Percentiles rank a stretch among this genome's conserved stretches.
Conservation (phyloP, 1,139 yeast genomes). For the Candida glucosophila region DNA sequence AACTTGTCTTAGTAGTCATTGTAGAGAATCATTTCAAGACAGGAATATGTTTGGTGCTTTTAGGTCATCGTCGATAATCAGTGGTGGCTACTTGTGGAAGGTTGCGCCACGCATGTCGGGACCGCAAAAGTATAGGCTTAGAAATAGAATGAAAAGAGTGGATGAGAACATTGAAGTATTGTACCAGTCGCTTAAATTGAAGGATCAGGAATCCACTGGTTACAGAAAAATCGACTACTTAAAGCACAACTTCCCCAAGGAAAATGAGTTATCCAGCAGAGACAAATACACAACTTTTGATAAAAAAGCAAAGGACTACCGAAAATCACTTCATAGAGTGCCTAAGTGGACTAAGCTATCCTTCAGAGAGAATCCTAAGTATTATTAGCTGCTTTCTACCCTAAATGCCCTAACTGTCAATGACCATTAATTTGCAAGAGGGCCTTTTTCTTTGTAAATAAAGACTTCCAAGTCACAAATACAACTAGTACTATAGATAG, state of each 20-base stretch:
- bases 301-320: constrained; percentile 64
- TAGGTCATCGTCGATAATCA: constrained; percentile 48
- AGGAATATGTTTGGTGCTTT: constrained; percentile 72
- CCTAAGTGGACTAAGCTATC: constrained; percentile 89
- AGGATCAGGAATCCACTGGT: constrained; percentile 34
- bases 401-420: no score
- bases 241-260: constrained; percentile 61
- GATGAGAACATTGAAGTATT: constrained; percentile 72
- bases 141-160: constrained; percentile 72
- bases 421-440: no score
- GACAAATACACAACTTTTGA: constrained; percentile 88
- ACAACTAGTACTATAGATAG: no score
- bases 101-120: constrained; percentile 62
- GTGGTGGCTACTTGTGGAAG: constrained; percentile 86
- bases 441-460: no score
- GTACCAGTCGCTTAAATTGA: constrained; percentile 45
- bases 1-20: no score
- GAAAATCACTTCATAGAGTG: constrained; percentile 80
- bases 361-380: constrained; percentile 70
- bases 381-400: no score
- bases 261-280: constrained; percentile 63
- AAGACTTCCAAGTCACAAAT: no score
- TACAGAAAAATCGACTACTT: constrained; percentile 47
- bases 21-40: constrained; percentile 36
- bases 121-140: constrained; percentile 74